These are phyloP conservation scores for Phymatotrichopsis omnivora DNA, from an alignment of 2,329 filamentous ascomycete species.

Conservation along the genomic window DNA sequence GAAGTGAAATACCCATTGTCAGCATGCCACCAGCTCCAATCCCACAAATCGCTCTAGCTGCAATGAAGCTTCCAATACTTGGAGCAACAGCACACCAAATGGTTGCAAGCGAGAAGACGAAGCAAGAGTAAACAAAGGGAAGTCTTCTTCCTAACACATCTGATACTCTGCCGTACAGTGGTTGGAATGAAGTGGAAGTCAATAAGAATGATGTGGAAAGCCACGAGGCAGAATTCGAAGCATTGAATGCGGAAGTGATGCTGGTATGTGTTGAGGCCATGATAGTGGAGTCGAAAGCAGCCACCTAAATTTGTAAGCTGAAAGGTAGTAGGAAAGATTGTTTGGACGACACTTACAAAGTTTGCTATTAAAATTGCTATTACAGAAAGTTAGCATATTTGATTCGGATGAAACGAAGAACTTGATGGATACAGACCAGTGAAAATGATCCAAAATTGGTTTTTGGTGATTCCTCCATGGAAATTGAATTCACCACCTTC, in stretches of 20 bases:
- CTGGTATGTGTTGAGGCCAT: slow-evolving; percentile 75
- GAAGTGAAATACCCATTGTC: slow-evolving; percentile 58
- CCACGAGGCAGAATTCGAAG: slow-evolving; percentile 73
- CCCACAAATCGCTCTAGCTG: slow-evolving; percentile 60
- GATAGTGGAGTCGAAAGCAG: slow-evolving; percentile 63
- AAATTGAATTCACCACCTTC: slow-evolving; percentile 4
- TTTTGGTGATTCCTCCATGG: slow-evolving; percentile 16
- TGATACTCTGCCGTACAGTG: slow-evolving; percentile 61
- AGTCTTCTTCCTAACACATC: slow-evolving; percentile 61
- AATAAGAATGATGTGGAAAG: slow-evolving; percentile 69
- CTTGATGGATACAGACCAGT: slow-evolving; percentile 11
- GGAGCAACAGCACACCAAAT: slow-evolving; percentile 58
- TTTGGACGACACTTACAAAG: slow-evolving; percentile 8
- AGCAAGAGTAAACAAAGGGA: slow-evolving; percentile 54
- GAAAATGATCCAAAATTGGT: slow-evolving; percentile 25
- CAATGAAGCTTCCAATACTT: slow-evolving; percentile 59
- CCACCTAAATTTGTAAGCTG: slow-evolving; percentile 13
- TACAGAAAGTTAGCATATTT: slow-evolving; percentile 1
- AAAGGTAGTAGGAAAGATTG: not conserved
- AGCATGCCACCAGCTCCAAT: slow-evolving; percentile 63
- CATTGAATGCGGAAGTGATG: slow-evolving; percentile 68
- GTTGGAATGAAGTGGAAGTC: slow-evolving; percentile 66
- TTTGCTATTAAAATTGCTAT: slow-evolving; percentile 21
- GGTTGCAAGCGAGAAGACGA: slow-evolving; percentile 54
- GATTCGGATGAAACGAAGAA: not conserved